Conservation (phyloP, 2,329 filamentous ascomycete genomes). For the Alternaria viburni region DNA sequence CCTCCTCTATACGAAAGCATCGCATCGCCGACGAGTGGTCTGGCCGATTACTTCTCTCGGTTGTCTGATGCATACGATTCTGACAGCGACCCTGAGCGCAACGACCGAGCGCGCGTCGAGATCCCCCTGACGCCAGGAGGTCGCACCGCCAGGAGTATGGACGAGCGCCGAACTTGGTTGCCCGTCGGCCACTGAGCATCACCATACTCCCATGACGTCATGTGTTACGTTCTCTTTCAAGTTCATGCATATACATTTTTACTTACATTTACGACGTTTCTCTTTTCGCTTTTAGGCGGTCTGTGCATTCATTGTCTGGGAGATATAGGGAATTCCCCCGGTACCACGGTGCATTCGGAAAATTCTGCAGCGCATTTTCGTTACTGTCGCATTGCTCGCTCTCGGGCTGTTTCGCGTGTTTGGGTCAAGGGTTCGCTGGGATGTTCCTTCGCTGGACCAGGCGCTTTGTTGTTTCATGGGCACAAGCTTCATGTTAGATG, state of each 20-base stretch:
- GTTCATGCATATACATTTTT: slow-evolving; percentile 19
- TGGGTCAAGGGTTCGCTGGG: neutral
- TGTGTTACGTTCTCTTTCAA: slow-evolving; percentile 13
- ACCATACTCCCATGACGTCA: slow-evolving; percentile 37
- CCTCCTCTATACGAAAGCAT: slow-evolving; percentile 85
- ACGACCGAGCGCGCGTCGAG: slow-evolving; percentile 54
- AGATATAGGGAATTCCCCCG: neutral
- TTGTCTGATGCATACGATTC: slow-evolving; percentile 70
- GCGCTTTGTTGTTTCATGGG: slow-evolving; percentile 6
- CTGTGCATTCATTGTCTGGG: slow-evolving; percentile 1
- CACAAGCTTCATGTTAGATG: neutral
- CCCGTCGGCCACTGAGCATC: slow-evolving; percentile 46
- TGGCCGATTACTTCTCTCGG: slow-evolving; percentile 88
- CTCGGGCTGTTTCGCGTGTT: neutral
- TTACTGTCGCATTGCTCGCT: neutral
- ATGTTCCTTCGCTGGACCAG: slow-evolving; percentile 4
- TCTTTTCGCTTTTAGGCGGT: neutral
- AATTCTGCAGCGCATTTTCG: neutral
- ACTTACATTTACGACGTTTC: slow-evolving; percentile 2
- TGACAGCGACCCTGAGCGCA: slow-evolving; percentile 60
- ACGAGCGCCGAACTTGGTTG: slow-evolving; percentile 65
- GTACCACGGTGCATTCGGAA: neutral
- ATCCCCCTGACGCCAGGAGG: slow-evolving; percentile 69
- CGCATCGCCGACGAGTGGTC: slow-evolving; percentile 70
- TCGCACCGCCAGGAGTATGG: slow-evolving; percentile 68